phyloP scores from a whole-genome alignment of 2,329 filamentous ascomycete genomes.

The Hypoxylon sp. region DNA sequence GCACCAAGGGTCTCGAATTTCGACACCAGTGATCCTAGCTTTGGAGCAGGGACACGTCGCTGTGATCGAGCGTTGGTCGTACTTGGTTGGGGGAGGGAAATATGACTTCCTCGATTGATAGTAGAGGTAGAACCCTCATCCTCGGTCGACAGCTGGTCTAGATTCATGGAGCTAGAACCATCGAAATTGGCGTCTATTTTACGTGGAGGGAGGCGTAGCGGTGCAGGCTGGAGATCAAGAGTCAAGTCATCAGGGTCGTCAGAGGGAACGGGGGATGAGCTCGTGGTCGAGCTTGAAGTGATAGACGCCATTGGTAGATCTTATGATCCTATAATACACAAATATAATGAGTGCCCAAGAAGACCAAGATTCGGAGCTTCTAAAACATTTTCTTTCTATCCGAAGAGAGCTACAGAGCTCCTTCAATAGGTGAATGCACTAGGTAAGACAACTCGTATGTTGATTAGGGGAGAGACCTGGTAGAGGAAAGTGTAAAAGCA shows the following conservation, averaged over 20 bases:
- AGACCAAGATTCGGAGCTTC: constrained; percentile 26
- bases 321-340: constrained; percentile 25
- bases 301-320: constrained; percentile 30
- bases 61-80: constrained; percentile 17
- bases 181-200: constrained; percentile 20
- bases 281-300: constrained; percentile 22
- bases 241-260: constrained; percentile 19
- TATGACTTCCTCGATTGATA: neutral
- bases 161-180: constrained; percentile 6
- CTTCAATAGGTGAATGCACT: constrained; percentile 1
- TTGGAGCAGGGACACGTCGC: constrained; percentile 30
- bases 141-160: neutral
- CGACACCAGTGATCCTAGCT: constrained; percentile 46
- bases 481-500: no score
- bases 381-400: constrained; percentile 19
- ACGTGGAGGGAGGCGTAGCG: constrained; percentile 38
- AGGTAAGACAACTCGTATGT: no score
- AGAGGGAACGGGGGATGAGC: constrained; percentile 35
- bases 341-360: constrained; percentile 34
- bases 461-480: no score
- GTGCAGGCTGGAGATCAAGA: constrained; percentile 35
- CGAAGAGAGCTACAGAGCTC: constrained; percentile 11
- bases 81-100: neutral
- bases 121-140: constrained; percentile 2
- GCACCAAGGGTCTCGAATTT: constrained; percentile 48